Base-by-base conservation (phyloP, 352 stramenopile species). In the Vaucheria bursata region DNA sequence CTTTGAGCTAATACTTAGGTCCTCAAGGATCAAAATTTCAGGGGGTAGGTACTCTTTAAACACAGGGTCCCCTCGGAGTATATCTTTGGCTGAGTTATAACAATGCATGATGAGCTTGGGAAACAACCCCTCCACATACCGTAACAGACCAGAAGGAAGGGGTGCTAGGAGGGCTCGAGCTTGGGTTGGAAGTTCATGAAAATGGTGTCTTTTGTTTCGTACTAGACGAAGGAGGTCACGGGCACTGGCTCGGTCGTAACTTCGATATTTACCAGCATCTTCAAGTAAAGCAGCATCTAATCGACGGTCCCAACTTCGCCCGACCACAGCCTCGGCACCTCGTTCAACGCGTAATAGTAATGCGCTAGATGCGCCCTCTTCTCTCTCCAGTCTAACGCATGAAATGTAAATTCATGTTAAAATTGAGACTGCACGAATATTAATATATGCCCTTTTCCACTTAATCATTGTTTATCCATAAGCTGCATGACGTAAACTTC, bases 171-270 rank as follows among this genome's bases (percentile, higher is more conserved):
- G 29, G 33, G 25, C 59, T 52, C 70, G 52, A 1, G 85, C 50
- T 69, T 36, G 45, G 64, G 80, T 39, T 38, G 87, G 85, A 37
- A 94, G 74, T 79, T 93, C 89, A 65, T 92, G 87, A 73, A 88
- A 93, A 79, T 94, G 90, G 84, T 93, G 87, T 68, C 90, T 79
- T 73, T 93, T 92, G 75, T 94, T 94, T 25, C 90, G 79, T 73
- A 94, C 89, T 53, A 94, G 82, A 45, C 90, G 78, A 6, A 94
- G 76, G 34, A 87, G 85, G 73, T 93, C 89, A 52, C 88, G 69
- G 34, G 93, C 82, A 78, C 85, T 90, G 29, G 79, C 87, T 66
- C 83, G 83, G 77, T 94, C 89, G 75, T 94, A 94, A n/a, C 87
- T 90, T 1, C 90, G 79, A 53, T 89, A 90, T 32, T 69, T 72